Percentiles rank a stretch among this genome's conserved stretches.
These are phyloP conservation scores for Verticillium klebahnii DNA, from an alignment of 2,329 filamentous ascomycete genomes.

Conservation along the genomic window DNA sequence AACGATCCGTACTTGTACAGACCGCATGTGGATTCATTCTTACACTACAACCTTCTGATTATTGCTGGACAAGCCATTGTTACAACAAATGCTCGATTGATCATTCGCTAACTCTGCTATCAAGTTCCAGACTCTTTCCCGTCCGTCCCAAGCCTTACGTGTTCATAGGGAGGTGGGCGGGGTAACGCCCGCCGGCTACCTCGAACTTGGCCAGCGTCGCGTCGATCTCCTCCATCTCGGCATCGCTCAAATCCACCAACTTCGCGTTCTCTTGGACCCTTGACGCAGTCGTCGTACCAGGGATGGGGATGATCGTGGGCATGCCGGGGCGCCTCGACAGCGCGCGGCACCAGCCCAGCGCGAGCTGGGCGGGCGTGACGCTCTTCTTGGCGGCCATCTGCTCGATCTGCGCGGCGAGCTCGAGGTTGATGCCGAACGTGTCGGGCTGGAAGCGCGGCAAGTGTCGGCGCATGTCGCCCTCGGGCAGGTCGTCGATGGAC, in stretches of 20 bases:
- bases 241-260: constrained; percentile 40
- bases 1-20: constrained; percentile 20
- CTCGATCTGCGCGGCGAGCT: constrained; percentile 54
- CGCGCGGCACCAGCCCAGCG: constrained; percentile 57
- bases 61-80: background rate
- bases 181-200: constrained; percentile 44
- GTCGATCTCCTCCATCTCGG: constrained; percentile 48
- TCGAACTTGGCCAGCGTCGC: constrained; percentile 42
- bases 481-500: constrained; percentile 47
- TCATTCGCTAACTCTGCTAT: background rate
- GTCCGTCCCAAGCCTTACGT: constrained; percentile 21
- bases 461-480: constrained; percentile 39
- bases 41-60: constrained; percentile 7
- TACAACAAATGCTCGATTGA: background rate
- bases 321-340: constrained; percentile 46
- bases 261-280: constrained; percentile 58
- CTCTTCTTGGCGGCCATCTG: constrained; percentile 55
- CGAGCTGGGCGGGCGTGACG: constrained; percentile 59
- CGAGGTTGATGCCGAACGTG: constrained; percentile 59
- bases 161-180: constrained; percentile 25
- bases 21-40: constrained; percentile 25
- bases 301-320: constrained; percentile 61
- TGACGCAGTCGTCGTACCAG: constrained; percentile 53
- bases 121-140: background rate
- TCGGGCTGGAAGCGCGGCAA: constrained; percentile 58